Base-by-base conservation (phyloP, 2,329 filamentous ascomycete genomes). In the Coniella vitis region DNA sequence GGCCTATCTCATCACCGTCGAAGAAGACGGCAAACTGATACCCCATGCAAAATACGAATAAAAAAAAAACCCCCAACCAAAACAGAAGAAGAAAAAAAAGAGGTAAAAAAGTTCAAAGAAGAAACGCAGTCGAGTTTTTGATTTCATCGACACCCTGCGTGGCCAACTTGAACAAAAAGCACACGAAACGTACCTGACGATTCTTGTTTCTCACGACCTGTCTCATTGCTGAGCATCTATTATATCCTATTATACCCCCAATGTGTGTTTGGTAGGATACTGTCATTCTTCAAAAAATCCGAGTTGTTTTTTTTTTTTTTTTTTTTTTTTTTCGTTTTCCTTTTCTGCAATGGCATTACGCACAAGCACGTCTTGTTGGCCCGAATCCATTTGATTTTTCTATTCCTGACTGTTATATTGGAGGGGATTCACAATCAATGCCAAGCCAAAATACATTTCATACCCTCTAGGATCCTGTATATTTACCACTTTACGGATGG, bases 201-300 rank as follows among this genome's bases (percentile, higher is more conserved):
- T 43, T 35, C 48, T 43, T 40, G 20, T 51, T 45, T 38, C 14
- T 40, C 13, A 38, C 25, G 9, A 35, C 20, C 36, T 22, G 31
- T 34, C 19, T 32, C 13, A 9, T 36, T 38, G 22, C 7, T 12
- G 25, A 46, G 12, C 25, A 29, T 29, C 25, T 25, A 25, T 22
- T 25, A 25, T 22, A 40, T 48, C 40, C 35, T 35, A 29, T 39
- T 54, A 55, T 53, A 54, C 54, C 54, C 54, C 54, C 54, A 29
- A 44, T 39, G 20, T 43, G 34, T 49, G 21, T 32, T n/a, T 25
- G 47, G 47, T 44, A 19, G 32, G 40, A 40, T 22, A 8, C 21
- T 29, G 25, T 29, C 25, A 29, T 29, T 29, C 25, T 29, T 29
- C 25, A 29, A 29, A 29, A 29, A 29, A 29, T 32, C 20, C 14